Base-by-base conservation (phyloP, 495 filamentous ascomycete genomes). In the Ascodesmis nigricans region DNA sequence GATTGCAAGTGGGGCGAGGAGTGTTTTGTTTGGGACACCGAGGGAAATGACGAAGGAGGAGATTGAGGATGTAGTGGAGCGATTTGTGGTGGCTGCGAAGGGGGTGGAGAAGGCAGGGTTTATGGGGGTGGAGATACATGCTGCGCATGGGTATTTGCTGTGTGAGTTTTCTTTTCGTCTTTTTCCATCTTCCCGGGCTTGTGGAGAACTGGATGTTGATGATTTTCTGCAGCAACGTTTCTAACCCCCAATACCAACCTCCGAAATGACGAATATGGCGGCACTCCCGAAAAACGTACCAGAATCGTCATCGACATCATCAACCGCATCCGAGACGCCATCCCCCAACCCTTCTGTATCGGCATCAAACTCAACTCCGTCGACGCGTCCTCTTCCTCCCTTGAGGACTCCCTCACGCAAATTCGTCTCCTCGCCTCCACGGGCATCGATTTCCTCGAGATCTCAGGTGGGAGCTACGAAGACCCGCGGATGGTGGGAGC, bases 401-500 rank as follows among this genome's bases (percentile, higher is more conserved):
- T 59, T 40, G 61, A 59, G n/a, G 58, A 55, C 15, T 59, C 53
- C 21, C 56, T 73, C 44, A 55, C 55, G n/a, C 69, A 72, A 49
- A 56, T 71, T 31, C 33, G 45, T 7, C 53, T 67, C 7, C 58
- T 75, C 10, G 50, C 51, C 6, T 53, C 56, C 1, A 65, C 62
- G 2, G 63, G 64, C 0, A 55, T 73, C 9, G 68, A 74, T 52
- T 73, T 73, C 48, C 43, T 74, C 29, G 67, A 75, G 46, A 59
- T 75, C 37, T 63, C 58, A 22, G 69, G 70, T 13, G 68, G 69
- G 0, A 55, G 46, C 5, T 72, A 65, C 45, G 65, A 71, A 42
- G 55, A 72, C 41, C 60, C 62, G 87, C 53, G 3, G 69, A 69
- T 1, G 81, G 77, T 33, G 83, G 55, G 48, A 79, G 72, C 39